Conservation (phyloP, 148 eudicot genomes). For the Pharnaceum exiguum region DNA sequence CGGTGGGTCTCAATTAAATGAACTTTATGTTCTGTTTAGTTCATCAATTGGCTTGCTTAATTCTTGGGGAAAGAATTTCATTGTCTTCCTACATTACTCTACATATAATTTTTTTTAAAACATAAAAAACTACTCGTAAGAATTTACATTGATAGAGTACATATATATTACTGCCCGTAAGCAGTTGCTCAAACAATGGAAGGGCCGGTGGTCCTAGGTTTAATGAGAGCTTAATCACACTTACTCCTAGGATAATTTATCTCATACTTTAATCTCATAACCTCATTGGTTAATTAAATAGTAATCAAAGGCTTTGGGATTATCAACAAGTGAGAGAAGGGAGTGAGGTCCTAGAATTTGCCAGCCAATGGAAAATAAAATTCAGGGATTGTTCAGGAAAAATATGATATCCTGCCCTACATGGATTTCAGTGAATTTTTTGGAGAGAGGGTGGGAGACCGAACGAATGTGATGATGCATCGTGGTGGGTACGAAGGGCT, state of each 20-base stretch:
- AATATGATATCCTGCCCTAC: slow-evolving; percentile 10
- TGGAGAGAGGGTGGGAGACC: neutral
- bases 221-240: slow-evolving; percentile 6
- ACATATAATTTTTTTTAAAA: too few relatives aligned
- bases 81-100: too few relatives aligned
- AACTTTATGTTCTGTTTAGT: too few relatives aligned
- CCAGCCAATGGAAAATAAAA: slow-evolving; percentile 25
- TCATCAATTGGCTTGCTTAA: neutral
- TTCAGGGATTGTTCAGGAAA: slow-evolving; percentile 14
- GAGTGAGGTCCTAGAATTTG: slow-evolving; percentile 16
- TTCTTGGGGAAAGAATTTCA: neutral
- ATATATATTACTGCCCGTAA: slow-evolving; percentile 3
- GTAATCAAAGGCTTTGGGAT: slow-evolving; percentile 28
- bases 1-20: slow-evolving; percentile 9
- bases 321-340: slow-evolving; percentile 20
- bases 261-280: neutral
- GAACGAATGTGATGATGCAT: slow-evolving; percentile 7
- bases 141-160: too few relatives aligned
- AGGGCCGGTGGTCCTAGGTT: slow-evolving; percentile 26
- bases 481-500: slow-evolving; percentile 20
- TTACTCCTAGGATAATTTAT: slow-evolving; percentile 1
- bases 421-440: slow-evolving; percentile 20
- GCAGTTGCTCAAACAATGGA: slow-evolving; percentile 18
- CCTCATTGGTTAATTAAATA: slow-evolving; percentile 6
- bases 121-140: too few relatives aligned